Percentiles rank a stretch among this genome's conserved stretches.
Evolutionary conservation across 371 early-diverging fungal genomes (phyloP).

Genomic region (Chytridium lagenaria): DNA sequence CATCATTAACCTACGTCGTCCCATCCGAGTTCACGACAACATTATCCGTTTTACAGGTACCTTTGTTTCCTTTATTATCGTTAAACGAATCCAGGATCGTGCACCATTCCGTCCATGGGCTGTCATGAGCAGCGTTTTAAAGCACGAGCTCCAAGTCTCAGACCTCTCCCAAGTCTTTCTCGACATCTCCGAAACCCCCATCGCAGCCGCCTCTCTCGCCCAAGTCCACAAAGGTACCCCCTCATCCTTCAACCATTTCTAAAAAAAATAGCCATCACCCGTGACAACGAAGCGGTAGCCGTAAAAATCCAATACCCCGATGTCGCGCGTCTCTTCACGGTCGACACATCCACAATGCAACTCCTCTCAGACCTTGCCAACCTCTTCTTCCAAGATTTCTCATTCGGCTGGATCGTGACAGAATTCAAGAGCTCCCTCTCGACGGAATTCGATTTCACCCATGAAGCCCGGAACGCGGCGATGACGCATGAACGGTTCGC

Average conservation of each 20-base stretch:
- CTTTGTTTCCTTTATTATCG: neutral
- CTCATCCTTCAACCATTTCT: neutral
- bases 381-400: constrained; percentile 20
- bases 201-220: constrained; percentile 96
- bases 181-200: constrained; percentile 73
- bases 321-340: constrained; percentile 59
- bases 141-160: constrained; percentile 45
- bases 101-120: constrained; percentile 55
- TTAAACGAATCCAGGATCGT: constrained; percentile 18
- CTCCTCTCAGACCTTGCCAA: constrained; percentile 26
- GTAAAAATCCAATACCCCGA: constrained; percentile 98
- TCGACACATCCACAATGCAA: constrained; percentile 29
- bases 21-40: constrained; percentile 58
- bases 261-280: constrained; percentile 39
- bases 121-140: constrained; percentile 50
- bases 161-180: constrained; percentile 56
- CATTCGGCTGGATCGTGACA: constrained; percentile 65
- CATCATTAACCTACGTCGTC: constrained; percentile 54
- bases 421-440: constrained; percentile 46
- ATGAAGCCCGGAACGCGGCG: constrained; percentile 84
- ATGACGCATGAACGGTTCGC: constrained; percentile 50
- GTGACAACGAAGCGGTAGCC: constrained; percentile 66
- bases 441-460: constrained; percentile 68
- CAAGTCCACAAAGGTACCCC: constrained; percentile 88
- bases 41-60: constrained; percentile 56